Evolutionary conservation across 768 basidiomycete species (phyloP).

Genomic region (Pulveroboletus ravenelii): DNA sequence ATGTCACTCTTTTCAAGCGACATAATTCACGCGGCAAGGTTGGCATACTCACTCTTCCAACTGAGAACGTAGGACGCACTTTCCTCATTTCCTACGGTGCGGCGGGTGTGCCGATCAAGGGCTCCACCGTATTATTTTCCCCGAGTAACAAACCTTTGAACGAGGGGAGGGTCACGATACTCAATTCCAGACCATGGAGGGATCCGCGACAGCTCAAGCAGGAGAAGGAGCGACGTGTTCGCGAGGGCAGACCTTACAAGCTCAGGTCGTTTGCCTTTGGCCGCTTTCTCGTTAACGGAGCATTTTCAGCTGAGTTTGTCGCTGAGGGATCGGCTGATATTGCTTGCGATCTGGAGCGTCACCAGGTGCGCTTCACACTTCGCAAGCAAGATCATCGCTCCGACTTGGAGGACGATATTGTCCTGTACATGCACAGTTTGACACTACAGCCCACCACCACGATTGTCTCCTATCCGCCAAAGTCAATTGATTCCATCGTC

Average conservation of each 20-base stretch:
- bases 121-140: constrained; percentile 16
- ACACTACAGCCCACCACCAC: neutral
- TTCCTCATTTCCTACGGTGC: constrained; percentile 29
- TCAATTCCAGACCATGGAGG: constrained; percentile 26
- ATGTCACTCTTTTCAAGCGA: constrained; percentile 28
- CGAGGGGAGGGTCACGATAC: constrained; percentile 17
- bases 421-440: constrained; percentile 1
- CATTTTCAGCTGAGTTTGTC: constrained; percentile 32
- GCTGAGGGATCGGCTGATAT: constrained; percentile 27
- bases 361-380: constrained; percentile 29
- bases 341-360: constrained; percentile 35
- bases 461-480: constrained; percentile 20
- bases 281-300: constrained; percentile 32
- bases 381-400: constrained; percentile 20
- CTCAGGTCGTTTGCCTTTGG: constrained; percentile 32
- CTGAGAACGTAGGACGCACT: constrained; percentile 7
- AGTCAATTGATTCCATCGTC: constrained; percentile 21
- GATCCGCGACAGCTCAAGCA: constrained; percentile 26
- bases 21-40: constrained; percentile 16
- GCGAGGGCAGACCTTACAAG: constrained; percentile 17
- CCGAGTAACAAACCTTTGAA: constrained; percentile 22
- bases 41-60: constrained; percentile 33
- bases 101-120: constrained; percentile 26
- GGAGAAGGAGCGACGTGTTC: constrained; percentile 23
- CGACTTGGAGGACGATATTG: neutral